phyloP scores from a whole-genome alignment of 805 yeast species.

The Maudiozyma bulderi region DNA sequence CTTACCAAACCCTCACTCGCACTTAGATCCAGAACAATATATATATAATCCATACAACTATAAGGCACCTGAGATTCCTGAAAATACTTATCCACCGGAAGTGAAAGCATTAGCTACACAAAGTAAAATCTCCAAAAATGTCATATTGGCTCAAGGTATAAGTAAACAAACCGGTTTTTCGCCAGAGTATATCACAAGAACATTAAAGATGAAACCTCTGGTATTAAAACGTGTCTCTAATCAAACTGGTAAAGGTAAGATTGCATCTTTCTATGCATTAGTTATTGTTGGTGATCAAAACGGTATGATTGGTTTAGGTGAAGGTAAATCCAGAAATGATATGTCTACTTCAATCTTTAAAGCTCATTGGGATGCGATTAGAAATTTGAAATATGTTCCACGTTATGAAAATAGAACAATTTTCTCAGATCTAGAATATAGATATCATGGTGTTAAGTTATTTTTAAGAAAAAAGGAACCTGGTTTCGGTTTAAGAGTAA shows the following conservation, averaged over 20 bases:
- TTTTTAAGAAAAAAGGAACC: constrained; percentile 80
- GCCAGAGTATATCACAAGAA: constrained; percentile 44
- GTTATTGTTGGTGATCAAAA: constrained; percentile 88
- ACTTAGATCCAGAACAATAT: constrained; percentile 14
- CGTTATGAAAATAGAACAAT: constrained; percentile 89
- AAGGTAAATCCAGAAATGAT: constrained; percentile 79
- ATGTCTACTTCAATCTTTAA: constrained; percentile 65
- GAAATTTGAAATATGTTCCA: constrained; percentile 71
- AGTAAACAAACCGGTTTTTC: constrained; percentile 59
- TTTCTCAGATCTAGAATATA: constrained; percentile 70
- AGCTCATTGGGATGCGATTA: constrained; percentile 91
- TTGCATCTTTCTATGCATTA: constrained; percentile 68
- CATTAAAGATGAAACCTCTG: constrained; percentile 54
- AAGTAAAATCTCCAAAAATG: constrained; percentile 2
- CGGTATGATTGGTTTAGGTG: constrained; percentile 92
- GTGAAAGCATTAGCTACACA: constrained; percentile 8
- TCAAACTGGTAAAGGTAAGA: constrained; percentile 89
- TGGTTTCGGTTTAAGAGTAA: constrained; percentile 88
- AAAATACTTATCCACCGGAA: constrained; percentile 6
- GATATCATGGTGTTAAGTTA: constrained; percentile 79
- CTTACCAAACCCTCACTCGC: constrained; percentile 19
- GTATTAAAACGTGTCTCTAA: constrained; percentile 75
- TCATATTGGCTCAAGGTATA: constrained; percentile 40
- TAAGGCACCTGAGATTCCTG: constrained; percentile 16
- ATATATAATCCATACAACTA: constrained; percentile 1